Conservation (phyloP, 805 yeast genomes). For the Yarrowia divulgata region DNA sequence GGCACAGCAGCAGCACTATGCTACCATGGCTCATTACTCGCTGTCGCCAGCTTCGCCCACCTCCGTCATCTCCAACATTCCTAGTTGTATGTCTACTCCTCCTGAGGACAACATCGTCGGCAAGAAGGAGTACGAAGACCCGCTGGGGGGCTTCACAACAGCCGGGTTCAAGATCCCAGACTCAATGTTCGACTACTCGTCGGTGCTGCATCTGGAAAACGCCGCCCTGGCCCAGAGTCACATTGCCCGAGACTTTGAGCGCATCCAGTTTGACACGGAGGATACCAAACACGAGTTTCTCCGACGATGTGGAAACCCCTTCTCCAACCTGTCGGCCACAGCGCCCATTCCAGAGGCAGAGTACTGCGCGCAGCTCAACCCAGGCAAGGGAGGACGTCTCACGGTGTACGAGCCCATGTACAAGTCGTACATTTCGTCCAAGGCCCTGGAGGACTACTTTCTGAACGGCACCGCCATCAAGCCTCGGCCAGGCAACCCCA, state of each 20-base stretch:
- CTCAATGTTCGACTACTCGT: slow-evolving; percentile 1
- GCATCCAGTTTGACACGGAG: slow-evolving; percentile 15
- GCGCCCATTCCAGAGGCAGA: slow-evolving; percentile 8
- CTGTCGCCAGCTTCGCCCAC: slow-evolving; percentile 18
- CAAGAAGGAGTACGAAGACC: background rate
- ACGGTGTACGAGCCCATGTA: slow-evolving; percentile 30
- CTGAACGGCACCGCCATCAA: background rate
- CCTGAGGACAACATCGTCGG: background rate
- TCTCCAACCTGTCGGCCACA: slow-evolving; percentile 5
- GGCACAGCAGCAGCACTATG: background rate
- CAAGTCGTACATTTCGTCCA: slow-evolving; percentile 32
- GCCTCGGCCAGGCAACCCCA: slow-evolving; percentile 22
- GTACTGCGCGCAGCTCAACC: slow-evolving; percentile 11
- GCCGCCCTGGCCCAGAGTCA: slow-evolving; percentile 2
- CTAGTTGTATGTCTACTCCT: background rate
- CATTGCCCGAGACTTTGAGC: slow-evolving; percentile 16
- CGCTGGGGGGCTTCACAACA: background rate
- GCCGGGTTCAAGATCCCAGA: slow-evolving; percentile 7
- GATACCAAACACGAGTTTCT: slow-evolving; percentile 12
- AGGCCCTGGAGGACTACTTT: slow-evolving; percentile 17
- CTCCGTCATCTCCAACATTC: slow-evolving; percentile 9
- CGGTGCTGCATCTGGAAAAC: slow-evolving; percentile 3
- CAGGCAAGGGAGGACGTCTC: slow-evolving; percentile 11
- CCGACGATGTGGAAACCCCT: slow-evolving; percentile 27
- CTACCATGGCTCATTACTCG: slow-evolving; percentile 25